Evolutionary conservation across 2,329 filamentous ascomycete species (phyloP), one percentile per base, ranked within the genome.

Genomic region (Pyrenochaeta sp.): DNA sequence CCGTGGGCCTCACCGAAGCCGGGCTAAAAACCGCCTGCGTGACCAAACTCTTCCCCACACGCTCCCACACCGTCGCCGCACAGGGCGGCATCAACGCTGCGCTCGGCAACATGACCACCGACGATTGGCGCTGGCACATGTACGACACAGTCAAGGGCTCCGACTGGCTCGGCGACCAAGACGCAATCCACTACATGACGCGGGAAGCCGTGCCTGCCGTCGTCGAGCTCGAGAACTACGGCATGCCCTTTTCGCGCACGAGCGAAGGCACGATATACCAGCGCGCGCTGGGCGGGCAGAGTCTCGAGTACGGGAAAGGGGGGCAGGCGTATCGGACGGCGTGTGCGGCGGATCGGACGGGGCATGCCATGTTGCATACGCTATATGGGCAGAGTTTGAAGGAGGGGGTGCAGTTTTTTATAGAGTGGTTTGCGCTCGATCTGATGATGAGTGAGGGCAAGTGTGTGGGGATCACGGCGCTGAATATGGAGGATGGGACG

Each of bases 1-100:
- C 83, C 45, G 82, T 86, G 58, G 83, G 83, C 57, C 74, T 86
- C 28, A 82, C 83, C 21, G 82, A 85, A 71, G 80, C 81, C 53
- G 83, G 83, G 7, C 79, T 86, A 61, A 83, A 86, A 56, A 86
- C 82, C 48, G 83, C 83, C 50, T 86, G 83, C 71, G 78, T 86
- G 51, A 81, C 81, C 20, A 86, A 85, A 65, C 74, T 85, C 22
- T 86, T 85, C 65, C 81, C 81, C 21, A 86, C 83, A 13, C 74
- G 83, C 71, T 82, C 78, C 56, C 83, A 86, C 68, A 86, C 83
- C 8, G 83, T 86, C 45, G 83, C 83, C n/a, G 83, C 83, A 17
- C 83, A 86, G 69, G 83, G 83, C 51, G 83, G 83, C 52, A 86
- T 86, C 62, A 82, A 82, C 62, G 80, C 80, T 7, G 80, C 80